Conservation (phyloP, 805 yeast genomes). For the Candida yuanshanica region DNA sequence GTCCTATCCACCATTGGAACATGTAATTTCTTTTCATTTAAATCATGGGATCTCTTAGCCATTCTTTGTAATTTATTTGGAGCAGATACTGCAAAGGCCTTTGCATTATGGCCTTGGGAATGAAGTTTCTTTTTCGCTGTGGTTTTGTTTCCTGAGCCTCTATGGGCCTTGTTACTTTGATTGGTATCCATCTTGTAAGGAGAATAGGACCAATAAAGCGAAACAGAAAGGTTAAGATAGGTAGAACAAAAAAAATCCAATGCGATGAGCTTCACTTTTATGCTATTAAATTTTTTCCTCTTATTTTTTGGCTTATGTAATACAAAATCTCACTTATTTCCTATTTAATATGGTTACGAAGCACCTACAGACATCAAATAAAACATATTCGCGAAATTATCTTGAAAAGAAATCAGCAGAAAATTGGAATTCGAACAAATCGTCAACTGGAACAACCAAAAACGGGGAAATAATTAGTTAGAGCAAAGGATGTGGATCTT, state of each 20-base stretch:
- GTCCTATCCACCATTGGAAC: slow-evolving; percentile 98
- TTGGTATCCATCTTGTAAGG: slow-evolving; percentile 27
- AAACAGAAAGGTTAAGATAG: background rate
- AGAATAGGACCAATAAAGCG: background rate
- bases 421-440: background rate
- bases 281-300: background rate
- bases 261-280: slow-evolving; percentile 5
- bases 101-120: slow-evolving; percentile 78
- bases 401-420: background rate
- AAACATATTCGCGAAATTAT: background rate
- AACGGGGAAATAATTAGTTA: background rate
- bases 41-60: slow-evolving; percentile 81
- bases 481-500: slow-evolving; percentile 35
- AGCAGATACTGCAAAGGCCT: slow-evolving; percentile 76
- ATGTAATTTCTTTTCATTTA: slow-evolving; percentile 76
- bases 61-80: slow-evolving; percentile 82
- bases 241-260: too few species aligned
- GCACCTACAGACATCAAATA: too few species aligned
- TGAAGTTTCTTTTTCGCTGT: slow-evolving; percentile 84
- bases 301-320: background rate
- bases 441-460: background rate
- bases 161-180: slow-evolving; percentile 79
- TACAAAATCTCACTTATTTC: background rate
- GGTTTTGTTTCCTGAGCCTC: slow-evolving; percentile 46
- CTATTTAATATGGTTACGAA: background rate